Conservation (phyloP, 768 basidiomycete species). For the Trametes gibbosa region DNA sequence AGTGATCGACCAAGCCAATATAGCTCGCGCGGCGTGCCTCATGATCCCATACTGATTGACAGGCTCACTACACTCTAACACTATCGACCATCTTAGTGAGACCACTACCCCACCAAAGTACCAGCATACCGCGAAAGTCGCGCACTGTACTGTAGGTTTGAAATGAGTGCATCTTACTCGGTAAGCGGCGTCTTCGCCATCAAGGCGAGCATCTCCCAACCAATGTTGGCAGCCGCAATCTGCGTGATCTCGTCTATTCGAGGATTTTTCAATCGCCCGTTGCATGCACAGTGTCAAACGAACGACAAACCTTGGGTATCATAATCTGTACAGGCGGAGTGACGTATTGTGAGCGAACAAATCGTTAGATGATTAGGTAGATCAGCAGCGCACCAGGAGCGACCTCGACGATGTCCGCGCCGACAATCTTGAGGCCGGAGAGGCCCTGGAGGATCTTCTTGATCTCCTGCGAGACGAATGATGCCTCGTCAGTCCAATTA, state of each 20-base stretch:
- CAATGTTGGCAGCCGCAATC: slow-evolving; percentile 34
- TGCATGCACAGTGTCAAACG: not conserved
- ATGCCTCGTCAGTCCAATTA: not conserved
- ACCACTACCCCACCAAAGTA: too few species aligned
- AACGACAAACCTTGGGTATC: slow-evolving; percentile 23
- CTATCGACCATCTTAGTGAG: too few species aligned
- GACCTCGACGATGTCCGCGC: slow-evolving; percentile 34
- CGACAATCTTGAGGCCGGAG: slow-evolving; percentile 35
- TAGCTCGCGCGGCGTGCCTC: too few species aligned
- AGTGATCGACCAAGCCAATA: not conserved
- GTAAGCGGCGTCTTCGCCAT: slow-evolving; percentile 33
- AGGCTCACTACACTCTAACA: too few species aligned
- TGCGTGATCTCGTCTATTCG: slow-evolving; percentile 31
- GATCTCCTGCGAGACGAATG: slow-evolving; percentile 24
- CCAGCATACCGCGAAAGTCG: too few species aligned
- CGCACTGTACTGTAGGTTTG: too few species aligned
- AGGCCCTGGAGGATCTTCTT: slow-evolving; percentile 37
- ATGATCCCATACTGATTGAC: too few species aligned
- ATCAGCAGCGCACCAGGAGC: slow-evolving; percentile 24
- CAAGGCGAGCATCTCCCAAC: slow-evolving; percentile 30
- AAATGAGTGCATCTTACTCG: not conserved
- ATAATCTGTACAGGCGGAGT: slow-evolving; percentile 13
- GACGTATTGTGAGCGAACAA: too few species aligned
- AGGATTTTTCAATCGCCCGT: not conserved
- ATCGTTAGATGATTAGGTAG: not conserved